Evolutionary conservation across 2,329 filamentous ascomycete genomes (phyloP).

Genomic region (Diplodia intermedia): DNA sequence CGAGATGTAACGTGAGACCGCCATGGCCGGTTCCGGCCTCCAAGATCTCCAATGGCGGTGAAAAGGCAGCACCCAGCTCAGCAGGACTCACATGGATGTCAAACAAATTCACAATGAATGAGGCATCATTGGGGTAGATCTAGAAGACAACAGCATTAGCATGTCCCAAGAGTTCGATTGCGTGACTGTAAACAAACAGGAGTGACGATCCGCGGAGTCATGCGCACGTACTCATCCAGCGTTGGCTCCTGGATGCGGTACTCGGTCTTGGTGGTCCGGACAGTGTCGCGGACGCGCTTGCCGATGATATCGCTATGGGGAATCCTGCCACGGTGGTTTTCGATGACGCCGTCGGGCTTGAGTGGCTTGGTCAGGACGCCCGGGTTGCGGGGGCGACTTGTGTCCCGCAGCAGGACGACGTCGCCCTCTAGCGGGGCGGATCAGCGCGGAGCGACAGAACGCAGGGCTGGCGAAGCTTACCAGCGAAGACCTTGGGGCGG

Average conservation of each 20-base stretch:
- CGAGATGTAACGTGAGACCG: constrained; percentile 75
- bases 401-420: constrained; percentile 52
- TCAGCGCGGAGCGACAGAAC: constrained; percentile 34
- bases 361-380: constrained; percentile 51
- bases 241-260: constrained; percentile 70
- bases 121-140: constrained; percentile 78
- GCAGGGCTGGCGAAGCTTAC: constrained; percentile 22
- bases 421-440: constrained; percentile 44
- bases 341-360: constrained; percentile 41
- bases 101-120: constrained; percentile 75
- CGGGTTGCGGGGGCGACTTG: constrained; percentile 41
- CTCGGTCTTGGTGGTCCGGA: constrained; percentile 60
- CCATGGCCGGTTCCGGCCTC: constrained; percentile 89
- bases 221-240: constrained; percentile 74
- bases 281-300: constrained; percentile 63
- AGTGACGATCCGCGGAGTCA: constrained; percentile 74
- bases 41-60: constrained; percentile 71
- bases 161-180: not conserved
- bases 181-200: constrained; percentile 61
- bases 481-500: constrained; percentile 30
- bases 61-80: constrained; percentile 40
- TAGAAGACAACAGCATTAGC: constrained; percentile 42
- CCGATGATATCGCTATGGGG: constrained; percentile 68
- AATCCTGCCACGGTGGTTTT: constrained; percentile 58
- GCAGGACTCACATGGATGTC: constrained; percentile 69